These are phyloP conservation scores for Teratosphaeria destructans DNA, from an alignment of 2,329 filamentous ascomycete genomes.

Conservation along the genomic window DNA sequence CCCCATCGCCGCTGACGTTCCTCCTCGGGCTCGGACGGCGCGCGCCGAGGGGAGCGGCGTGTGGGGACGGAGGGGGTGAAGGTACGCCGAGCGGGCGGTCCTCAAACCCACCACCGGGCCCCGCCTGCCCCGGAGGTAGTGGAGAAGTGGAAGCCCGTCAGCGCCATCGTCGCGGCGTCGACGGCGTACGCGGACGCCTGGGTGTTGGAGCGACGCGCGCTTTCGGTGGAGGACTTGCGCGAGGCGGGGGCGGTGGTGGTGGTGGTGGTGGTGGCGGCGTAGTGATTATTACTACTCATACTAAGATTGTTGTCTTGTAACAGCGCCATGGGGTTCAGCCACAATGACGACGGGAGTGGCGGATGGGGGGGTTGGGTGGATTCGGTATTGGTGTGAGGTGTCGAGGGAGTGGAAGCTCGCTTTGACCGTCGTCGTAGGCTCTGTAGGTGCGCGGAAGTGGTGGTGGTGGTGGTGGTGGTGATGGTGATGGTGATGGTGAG, in stretches of 20 bases:
- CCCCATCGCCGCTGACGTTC: conserved; percentile 47
- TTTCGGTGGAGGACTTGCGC: conserved; percentile 40
- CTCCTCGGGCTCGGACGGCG: conserved; percentile 17
- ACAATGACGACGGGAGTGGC: conserved; percentile 29
- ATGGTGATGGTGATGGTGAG: background rate
- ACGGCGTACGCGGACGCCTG: conserved; percentile 88
- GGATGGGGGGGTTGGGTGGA: background rate
- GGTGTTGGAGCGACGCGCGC: conserved; percentile 54
- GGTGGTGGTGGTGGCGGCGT: background rate
- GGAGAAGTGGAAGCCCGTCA: conserved; percentile 77
- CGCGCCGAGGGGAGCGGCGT: conserved; percentile 4
- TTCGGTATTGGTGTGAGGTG: background rate
- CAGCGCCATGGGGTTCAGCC: conserved; percentile 55
- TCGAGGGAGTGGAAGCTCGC: background rate
- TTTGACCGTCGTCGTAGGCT: background rate
- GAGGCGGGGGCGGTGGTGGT: too few relatives aligned
- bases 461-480: background rate
- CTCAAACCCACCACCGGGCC: conserved; percentile 63
- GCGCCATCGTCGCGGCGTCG: conserved; percentile 54
- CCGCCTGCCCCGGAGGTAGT: conserved; percentile 77
- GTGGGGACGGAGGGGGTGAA: conserved; percentile 72
- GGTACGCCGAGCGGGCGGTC: conserved; percentile 70
- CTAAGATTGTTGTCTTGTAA: conserved; percentile 59
- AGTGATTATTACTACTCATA: conserved; percentile 56
- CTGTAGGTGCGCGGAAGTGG: background rate